phyloP scores from a whole-genome alignment of 371 early-diverging fungal species.

The Apophysomyces variabilis region DNA sequence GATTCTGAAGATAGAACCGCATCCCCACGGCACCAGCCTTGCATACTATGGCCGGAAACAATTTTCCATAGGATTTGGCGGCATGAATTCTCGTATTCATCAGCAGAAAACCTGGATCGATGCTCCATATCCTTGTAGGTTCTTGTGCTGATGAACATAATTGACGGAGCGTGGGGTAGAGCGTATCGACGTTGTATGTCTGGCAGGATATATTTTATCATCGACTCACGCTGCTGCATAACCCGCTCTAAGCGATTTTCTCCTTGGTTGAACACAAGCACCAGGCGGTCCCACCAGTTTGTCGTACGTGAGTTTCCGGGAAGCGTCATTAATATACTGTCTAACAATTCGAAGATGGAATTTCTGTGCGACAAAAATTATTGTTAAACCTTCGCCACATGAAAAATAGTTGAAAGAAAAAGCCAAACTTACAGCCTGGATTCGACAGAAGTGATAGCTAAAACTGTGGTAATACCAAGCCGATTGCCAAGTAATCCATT shows the following conservation, averaged over 20 bases:
- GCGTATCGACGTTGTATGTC: slow-evolving; percentile 14
- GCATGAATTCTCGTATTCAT: slow-evolving; percentile 15
- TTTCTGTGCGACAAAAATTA: not conserved
- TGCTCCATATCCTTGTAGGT: not conserved
- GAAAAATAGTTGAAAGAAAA: not conserved
- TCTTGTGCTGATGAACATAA: slow-evolving; percentile 17
- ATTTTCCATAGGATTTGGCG: slow-evolving; percentile 15
- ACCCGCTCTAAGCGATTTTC: not conserved
- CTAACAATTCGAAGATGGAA: not conserved
- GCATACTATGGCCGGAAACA: slow-evolving; percentile 14
- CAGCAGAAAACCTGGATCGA: not conserved
- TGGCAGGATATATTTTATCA: slow-evolving; percentile 11
- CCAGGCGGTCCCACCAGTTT: slow-evolving; percentile 9
- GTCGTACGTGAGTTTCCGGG: not conserved
- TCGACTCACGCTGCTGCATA: slow-evolving; percentile 12
- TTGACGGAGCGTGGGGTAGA: slow-evolving; percentile 3
- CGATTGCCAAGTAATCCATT: slow-evolving; percentile 1
- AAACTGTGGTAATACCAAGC: slow-evolving; percentile 4
- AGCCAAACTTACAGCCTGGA: not conserved
- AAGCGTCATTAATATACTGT: not conserved
- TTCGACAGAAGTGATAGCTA: slow-evolving; percentile 2
- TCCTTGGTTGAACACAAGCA: slow-evolving; percentile 15
- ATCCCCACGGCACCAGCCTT: slow-evolving; percentile 17
- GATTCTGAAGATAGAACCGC: not conserved
- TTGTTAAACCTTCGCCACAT: not conserved